Conservation (phyloP, 495 filamentous ascomycete genomes). For the Rhizodiscina lignyota region DNA sequence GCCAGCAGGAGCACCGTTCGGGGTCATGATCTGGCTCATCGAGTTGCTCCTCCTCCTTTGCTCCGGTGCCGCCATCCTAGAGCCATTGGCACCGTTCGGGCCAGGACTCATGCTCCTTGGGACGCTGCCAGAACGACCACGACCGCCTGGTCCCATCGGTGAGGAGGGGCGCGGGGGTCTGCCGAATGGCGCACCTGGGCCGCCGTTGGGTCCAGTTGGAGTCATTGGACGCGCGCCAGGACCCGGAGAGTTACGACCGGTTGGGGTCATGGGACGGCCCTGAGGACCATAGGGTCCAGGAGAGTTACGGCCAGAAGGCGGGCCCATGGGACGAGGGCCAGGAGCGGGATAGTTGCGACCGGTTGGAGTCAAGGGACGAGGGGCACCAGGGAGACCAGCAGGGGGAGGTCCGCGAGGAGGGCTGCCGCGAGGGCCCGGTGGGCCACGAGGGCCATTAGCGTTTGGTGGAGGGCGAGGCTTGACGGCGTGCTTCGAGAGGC, state of each 20-base stretch:
- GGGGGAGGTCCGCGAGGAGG: conserved; percentile 29
- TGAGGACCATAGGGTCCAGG: conserved; percentile 7
- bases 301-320: conserved; percentile 12
- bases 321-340: conserved; percentile 12
- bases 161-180: conserved; percentile 17
- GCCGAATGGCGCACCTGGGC: conserved; percentile 6
- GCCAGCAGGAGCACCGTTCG: not conserved
- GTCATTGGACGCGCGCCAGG: conserved; percentile 26
- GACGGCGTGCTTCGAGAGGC: conserved; percentile 79
- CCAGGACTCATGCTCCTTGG: conserved; percentile 25
- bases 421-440: conserved; percentile 21
- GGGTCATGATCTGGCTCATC: conserved; percentile 17
- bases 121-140: conserved; percentile 28
- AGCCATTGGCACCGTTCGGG: conserved; percentile 28
- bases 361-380: conserved; percentile 2
- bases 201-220: conserved; percentile 16
- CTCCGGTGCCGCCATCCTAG: too few species aligned
- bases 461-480: conserved; percentile 72
- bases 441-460: conserved; percentile 29
- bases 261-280: conserved; percentile 30
- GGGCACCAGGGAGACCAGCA: conserved; percentile 18
- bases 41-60: conserved; percentile 34
- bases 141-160: conserved; percentile 19
- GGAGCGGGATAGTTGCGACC: conserved; percentile 3
- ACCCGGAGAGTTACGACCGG: conserved; percentile 25